Evolutionary conservation across 164 flowering plant genomes (phyloP).

Genomic region (Vitis rupestris): DNA sequence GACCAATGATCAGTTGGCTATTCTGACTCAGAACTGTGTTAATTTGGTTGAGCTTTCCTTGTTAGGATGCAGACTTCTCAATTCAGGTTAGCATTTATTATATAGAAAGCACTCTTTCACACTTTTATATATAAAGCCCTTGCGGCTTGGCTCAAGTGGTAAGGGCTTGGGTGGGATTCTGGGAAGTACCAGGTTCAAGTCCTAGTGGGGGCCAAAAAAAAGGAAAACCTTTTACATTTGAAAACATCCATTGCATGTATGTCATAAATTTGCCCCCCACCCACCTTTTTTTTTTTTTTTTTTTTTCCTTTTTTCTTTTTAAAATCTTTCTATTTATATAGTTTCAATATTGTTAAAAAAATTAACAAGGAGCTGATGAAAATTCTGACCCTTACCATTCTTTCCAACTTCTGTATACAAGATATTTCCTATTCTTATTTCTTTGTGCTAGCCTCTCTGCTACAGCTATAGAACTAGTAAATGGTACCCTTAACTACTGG

Average conservation of each 20-base stretch:
- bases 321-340: neutral
- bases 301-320: neutral
- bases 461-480: no score
- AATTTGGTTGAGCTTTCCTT: constrained; percentile 59
- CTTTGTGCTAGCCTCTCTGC: neutral
- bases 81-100: constrained; percentile 47
- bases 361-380: neutral
- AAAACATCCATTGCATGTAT: neutral
- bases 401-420: neutral
- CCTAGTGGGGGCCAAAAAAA: no score
- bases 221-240: neutral
- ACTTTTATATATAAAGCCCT: neutral
- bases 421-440: neutral
- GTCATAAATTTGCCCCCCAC: neutral
- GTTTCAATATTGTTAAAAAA: no score
- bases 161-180: no score
- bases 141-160: no score
- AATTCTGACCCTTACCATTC: neutral
- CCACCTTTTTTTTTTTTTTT: neutral
- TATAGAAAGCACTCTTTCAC: neutral
- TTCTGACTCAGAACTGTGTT: constrained; percentile 45
- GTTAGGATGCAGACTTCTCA: constrained; percentile 63
- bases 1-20: constrained; percentile 63
- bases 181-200: no score
- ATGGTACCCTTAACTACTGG: no score